Conservation (phyloP, 441 rosid species). For the Bruguiera hainesii region DNA sequence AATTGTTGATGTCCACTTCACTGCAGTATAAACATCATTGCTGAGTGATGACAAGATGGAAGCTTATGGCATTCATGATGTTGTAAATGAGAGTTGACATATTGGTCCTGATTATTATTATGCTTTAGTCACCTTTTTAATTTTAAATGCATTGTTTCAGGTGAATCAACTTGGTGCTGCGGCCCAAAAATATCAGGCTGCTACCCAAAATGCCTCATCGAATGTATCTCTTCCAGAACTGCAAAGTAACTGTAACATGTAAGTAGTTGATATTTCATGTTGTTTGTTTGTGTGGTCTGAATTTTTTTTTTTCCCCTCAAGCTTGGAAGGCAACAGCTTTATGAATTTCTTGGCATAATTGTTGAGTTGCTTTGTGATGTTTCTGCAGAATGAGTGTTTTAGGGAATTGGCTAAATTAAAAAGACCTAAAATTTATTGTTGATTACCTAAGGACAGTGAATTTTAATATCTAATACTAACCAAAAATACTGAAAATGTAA, state of each 20-base stretch:
- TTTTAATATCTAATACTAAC: no score
- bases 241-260: slow-evolving; percentile 91
- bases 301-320: neutral
- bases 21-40: neutral
- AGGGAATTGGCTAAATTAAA: no score
- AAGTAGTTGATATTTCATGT: slow-evolving; percentile 25
- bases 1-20: neutral
- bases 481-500: no score
- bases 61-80: neutral
- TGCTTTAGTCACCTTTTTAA: neutral
- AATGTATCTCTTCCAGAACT: slow-evolving; percentile 76
- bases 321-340: neutral
- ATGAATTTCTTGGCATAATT: slow-evolving; percentile 4
- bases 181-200: slow-evolving; percentile 91
- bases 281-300: neutral
- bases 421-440: no score
- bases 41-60: neutral
- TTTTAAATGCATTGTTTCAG: slow-evolving; percentile 33
- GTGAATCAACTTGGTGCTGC: slow-evolving; percentile 90
- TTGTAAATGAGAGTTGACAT: neutral
- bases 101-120: neutral
- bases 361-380: neutral
- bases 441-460: no score
- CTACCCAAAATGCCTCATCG: slow-evolving; percentile 81
- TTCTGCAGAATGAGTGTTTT: neutral